Evolutionary conservation across 768 basidiomycete genomes (phyloP).

Genomic region (Amanita rimosa): DNA sequence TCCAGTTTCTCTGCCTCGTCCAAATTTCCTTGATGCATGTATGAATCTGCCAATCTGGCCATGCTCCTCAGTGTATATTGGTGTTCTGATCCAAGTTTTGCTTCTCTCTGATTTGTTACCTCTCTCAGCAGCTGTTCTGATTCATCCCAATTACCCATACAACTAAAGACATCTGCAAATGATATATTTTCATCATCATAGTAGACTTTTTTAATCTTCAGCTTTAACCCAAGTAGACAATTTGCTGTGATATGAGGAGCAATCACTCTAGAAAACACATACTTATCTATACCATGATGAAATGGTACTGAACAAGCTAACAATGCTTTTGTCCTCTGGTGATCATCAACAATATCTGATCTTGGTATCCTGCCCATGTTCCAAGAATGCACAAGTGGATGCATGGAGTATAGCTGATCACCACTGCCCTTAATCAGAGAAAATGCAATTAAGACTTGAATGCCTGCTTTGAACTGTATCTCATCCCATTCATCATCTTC

Average conservation of each 20-base stretch:
- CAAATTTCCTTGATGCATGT: too few species aligned
- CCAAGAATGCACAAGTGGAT: too few species aligned
- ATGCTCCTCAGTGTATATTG: neutral
- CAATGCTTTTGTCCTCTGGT: neutral
- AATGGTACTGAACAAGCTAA: neutral
- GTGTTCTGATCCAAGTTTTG: neutral
- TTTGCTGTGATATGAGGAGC: neutral
- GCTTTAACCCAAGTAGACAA: neutral
- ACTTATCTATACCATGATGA: neutral
- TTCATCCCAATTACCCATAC: neutral
- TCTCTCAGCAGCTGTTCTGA: neutral
- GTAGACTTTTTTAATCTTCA: neutral
- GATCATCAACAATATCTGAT: neutral
- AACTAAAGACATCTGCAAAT: too few species aligned
- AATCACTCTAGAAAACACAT: neutral
- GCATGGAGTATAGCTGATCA: too few species aligned
- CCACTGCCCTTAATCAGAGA: too few species aligned
- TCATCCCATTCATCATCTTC: neutral
- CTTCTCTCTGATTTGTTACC: neutral
- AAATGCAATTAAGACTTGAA: neutral
- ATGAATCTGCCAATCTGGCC: neutral
- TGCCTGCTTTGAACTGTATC: neutral
- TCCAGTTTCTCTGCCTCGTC: too few species aligned
- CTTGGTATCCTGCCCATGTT: neutral
- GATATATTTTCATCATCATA: neutral